Conservation (phyloP, 1,284 basidiomycete species). For the Pseudozyma hubeiensis region DNA sequence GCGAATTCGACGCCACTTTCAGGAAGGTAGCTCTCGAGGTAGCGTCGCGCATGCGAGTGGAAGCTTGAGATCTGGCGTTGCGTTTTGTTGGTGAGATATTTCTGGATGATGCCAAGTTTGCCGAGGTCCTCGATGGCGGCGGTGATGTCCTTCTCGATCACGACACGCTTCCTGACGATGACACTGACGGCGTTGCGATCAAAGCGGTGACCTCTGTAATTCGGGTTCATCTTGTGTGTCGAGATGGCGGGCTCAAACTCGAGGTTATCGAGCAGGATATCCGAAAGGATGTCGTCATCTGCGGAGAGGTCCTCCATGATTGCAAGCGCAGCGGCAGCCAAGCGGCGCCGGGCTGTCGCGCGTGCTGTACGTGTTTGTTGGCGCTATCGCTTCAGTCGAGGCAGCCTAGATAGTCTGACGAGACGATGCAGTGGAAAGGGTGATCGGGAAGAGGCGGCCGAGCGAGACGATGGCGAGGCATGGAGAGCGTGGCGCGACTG, state of each 20-base stretch:
- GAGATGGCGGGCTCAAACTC: constrained; percentile 67
- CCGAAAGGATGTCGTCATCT: constrained; percentile 67
- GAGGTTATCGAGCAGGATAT: constrained; percentile 66
- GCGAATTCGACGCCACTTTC: constrained; percentile 66
- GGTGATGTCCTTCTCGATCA: constrained; percentile 57
- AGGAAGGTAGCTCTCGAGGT: constrained; percentile 66
- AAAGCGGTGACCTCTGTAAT: constrained; percentile 63
- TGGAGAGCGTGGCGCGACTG: constrained; percentile 23
- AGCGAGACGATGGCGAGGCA: constrained; percentile 24
- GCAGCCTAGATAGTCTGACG: constrained; percentile 6
- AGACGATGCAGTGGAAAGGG: constrained; percentile 1
- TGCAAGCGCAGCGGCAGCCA: constrained; percentile 31
- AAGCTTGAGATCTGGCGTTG: constrained; percentile 53
- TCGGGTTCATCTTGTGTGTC: constrained; percentile 68
- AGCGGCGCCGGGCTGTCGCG: constrained; percentile 38
- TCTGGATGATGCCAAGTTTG: constrained; percentile 59
- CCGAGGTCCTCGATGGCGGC: constrained; percentile 59
- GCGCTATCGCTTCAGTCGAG: constrained; percentile 24
- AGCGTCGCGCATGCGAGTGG: constrained; percentile 61
- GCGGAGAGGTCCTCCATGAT: constrained; percentile 66
- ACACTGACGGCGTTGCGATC: constrained; percentile 57
- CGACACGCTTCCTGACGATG: constrained; percentile 58
- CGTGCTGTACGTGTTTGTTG: constrained; percentile 8
- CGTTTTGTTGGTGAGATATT: constrained; percentile 58
- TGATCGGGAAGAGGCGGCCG: constrained; percentile 16